phyloP scores from a whole-genome alignment of 345 rosid species.

The Aurinia saxatilis region DNA sequence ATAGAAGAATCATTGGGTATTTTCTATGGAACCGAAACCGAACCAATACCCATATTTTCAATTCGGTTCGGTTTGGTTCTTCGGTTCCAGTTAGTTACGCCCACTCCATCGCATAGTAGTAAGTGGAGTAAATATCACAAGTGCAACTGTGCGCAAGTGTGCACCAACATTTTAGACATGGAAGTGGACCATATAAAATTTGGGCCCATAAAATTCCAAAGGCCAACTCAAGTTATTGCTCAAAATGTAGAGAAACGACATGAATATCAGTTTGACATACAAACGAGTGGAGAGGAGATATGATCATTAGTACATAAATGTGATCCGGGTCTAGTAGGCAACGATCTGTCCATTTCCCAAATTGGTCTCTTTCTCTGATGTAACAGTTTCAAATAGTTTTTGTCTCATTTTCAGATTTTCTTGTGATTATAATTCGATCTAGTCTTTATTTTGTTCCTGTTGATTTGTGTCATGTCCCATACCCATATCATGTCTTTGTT shows the following conservation, averaged over 20 bases:
- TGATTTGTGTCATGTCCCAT: slow-evolving; percentile 18
- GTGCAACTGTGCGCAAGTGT: too few species aligned
- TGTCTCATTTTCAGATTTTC: slow-evolving; percentile 2
- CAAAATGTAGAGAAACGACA: too few species aligned
- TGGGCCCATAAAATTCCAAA: not conserved
- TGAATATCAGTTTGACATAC: not conserved
- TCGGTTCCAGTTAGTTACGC: too few species aligned
- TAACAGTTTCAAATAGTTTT: slow-evolving; percentile 1
- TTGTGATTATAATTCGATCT: slow-evolving; percentile 13
- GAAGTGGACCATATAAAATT: not conserved
- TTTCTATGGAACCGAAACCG: too few species aligned
- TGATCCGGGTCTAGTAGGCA: slow-evolving; percentile 7
- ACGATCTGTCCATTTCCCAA: slow-evolving; percentile 22
- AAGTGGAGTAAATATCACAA: too few species aligned
- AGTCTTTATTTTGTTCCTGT: slow-evolving; percentile 1
- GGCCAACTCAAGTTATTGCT: slow-evolving; percentile 10
- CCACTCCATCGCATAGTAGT: too few species aligned
- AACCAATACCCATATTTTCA: too few species aligned
- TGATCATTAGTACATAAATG: slow-evolving; percentile 11
- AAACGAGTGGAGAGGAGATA: slow-evolving; percentile 4
- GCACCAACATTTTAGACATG: too few species aligned
- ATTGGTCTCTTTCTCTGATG: slow-evolving; percentile 5
- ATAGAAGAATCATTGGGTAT: too few species aligned
- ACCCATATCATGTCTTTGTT: not conserved
- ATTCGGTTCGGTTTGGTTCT: too few species aligned